These are phyloP conservation scores for Penicillium sp. DNA, from an alignment of 2,329 filamentous ascomycete species.

Conservation along the genomic window DNA sequence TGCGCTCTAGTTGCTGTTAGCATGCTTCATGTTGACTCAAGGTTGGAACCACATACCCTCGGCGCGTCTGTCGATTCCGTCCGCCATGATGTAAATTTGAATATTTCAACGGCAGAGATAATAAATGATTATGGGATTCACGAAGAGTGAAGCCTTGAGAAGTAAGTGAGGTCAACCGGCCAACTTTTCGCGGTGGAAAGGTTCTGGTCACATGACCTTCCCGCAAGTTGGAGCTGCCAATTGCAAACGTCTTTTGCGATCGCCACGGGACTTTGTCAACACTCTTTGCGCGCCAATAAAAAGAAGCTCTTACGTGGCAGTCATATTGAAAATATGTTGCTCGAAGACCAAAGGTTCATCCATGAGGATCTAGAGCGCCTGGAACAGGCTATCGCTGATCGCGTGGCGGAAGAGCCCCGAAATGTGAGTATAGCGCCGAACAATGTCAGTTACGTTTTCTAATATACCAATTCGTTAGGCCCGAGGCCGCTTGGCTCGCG, in stretches of 20 bases:
- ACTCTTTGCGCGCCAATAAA: conserved; percentile 1
- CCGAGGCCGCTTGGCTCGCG: conserved; percentile 81
- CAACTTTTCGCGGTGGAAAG: conserved; percentile 26
- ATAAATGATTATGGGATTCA: conserved; percentile 11
- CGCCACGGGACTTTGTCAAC: conserved; percentile 2
- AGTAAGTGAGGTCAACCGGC: conserved; percentile 6
- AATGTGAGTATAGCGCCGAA: conserved; percentile 58
- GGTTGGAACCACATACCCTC: conserved; percentile 53
- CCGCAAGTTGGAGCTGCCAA: conserved; percentile 22
- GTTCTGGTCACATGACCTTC: conserved; percentile 19
- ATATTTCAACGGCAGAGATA: conserved; percentile 11
- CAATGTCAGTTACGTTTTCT: conserved; percentile 16
- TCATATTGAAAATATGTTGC: conserved; percentile 57
- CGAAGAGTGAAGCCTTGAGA: conserved; percentile 3
- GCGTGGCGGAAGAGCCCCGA: conserved; percentile 81
- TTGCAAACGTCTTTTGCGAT: conserved; percentile 10
- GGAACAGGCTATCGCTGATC: conserved; percentile 89
- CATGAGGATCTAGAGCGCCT: conserved; percentile 96
- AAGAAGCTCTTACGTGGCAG: not conserved
- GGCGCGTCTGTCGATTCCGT: conserved; percentile 85
- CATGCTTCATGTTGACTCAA: conserved; percentile 12
- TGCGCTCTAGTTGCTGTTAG: conserved; percentile 62
- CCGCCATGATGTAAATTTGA: conserved; percentile 67
- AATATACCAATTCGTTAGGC: conserved; percentile 57
- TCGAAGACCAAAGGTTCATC: conserved; percentile 90